These are phyloP conservation scores for Dipodascopsis uninucleata DNA, from an alignment of 805 yeast genomes.

Conservation along the genomic window DNA sequence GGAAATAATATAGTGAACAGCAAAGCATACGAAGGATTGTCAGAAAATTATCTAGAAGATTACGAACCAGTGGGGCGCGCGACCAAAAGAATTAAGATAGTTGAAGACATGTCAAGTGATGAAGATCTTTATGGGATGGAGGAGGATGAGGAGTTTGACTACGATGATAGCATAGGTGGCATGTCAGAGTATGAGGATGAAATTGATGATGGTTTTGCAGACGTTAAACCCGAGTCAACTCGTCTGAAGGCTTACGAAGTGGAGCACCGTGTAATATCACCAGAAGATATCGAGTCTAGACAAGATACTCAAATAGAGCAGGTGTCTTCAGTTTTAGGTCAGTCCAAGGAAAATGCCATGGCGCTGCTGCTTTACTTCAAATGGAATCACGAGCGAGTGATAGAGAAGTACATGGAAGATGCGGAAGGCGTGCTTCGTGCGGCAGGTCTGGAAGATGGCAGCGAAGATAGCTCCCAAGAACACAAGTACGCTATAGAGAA, in stretches of 20 bases:
- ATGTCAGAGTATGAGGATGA: too few species aligned
- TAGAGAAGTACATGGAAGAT: constrained; percentile 53
- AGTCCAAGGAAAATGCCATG: constrained; percentile 42
- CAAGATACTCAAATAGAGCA: constrained; percentile 38
- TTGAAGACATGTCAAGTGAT: too few species aligned
- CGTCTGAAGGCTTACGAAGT: constrained; percentile 30
- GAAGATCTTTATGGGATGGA: too few species aligned
- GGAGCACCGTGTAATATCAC: constrained; percentile 28
- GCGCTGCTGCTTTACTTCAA: constrained; percentile 47
- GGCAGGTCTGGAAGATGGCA: constrained; percentile 35
- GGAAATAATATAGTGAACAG: too few species aligned
- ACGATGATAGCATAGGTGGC: too few species aligned
- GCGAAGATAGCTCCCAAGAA: constrained; percentile 5
- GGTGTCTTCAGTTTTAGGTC: constrained; percentile 40
- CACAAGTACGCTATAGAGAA: constrained; percentile 29
- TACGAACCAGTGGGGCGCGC: too few species aligned
- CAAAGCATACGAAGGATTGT: too few species aligned
- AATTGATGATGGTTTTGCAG: constrained; percentile 29
- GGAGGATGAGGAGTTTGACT: too few species aligned
- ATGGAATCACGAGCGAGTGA: constrained; percentile 58
- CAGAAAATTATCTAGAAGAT: too few species aligned
- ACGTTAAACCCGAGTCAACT: constrained; percentile 27
- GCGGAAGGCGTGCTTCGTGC: constrained; percentile 38
- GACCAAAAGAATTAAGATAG: too few species aligned
- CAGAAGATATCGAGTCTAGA: constrained; percentile 28